Evolutionary conservation across 2,329 filamentous ascomycete genomes (phyloP).

Genomic region (Fusarium beomiforme): DNA sequence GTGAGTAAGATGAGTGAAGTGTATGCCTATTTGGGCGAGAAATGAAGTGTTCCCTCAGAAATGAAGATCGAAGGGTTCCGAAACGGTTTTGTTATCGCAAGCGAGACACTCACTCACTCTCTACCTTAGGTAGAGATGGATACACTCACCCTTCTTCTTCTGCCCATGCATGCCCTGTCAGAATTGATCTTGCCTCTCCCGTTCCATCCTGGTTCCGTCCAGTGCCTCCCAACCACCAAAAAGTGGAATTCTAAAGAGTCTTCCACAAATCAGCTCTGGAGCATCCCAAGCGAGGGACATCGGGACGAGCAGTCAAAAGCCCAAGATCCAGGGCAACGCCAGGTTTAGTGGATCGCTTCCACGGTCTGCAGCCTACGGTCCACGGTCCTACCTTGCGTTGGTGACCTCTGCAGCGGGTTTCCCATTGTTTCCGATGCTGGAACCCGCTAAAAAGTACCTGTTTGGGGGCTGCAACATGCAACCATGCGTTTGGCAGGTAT

Average conservation of each 20-base stretch:
- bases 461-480: slow-evolving; percentile 6
- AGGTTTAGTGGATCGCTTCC: slow-evolving; percentile 25
- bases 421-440: slow-evolving; percentile 1
- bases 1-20: neutral
- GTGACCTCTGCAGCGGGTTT: slow-evolving; percentile 10
- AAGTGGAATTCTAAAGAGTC: slow-evolving; percentile 24
- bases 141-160: neutral
- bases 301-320: slow-evolving; percentile 22
- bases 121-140: neutral
- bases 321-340: slow-evolving; percentile 15
- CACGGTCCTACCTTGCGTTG: slow-evolving; percentile 2
- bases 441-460: slow-evolving; percentile 20
- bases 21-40: slow-evolving; percentile 6
- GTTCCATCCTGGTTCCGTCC: slow-evolving; percentile 15
- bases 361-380: too few species aligned
- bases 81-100: slow-evolving; percentile 36
- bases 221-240: slow-evolving; percentile 26
- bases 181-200: slow-evolving; percentile 29
- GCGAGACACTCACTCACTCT: slow-evolving; percentile 8
- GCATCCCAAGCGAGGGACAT: slow-evolving; percentile 19
- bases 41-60: slow-evolving; percentile 17
- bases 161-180: neutral
- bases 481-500: slow-evolving; percentile 23
- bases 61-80: slow-evolving; percentile 24
- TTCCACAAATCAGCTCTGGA: slow-evolving; percentile 19